Evolutionary conservation across 2,329 filamentous ascomycete genomes (phyloP).

Genomic region (Cercospora citrullina): DNA sequence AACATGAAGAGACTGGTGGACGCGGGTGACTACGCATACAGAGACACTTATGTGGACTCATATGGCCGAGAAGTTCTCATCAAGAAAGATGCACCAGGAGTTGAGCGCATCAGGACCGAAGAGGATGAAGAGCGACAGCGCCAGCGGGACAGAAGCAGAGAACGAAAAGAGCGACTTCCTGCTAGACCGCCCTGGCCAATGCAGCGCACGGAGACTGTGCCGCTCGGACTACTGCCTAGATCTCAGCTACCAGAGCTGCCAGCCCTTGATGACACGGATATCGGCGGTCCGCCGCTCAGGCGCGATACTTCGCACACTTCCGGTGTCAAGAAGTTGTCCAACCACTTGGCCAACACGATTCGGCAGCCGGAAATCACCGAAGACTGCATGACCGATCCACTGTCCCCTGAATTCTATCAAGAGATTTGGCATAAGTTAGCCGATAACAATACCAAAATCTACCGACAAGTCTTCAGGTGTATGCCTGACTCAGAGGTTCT

Average conservation of each 20-base stretch:
- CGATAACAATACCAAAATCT: constrained; percentile 93
- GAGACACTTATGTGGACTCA: constrained; percentile 58
- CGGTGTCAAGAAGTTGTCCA: constrained; percentile 40
- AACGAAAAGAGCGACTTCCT: constrained; percentile 35
- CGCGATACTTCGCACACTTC: constrained; percentile 52
- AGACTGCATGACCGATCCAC: constrained; percentile 91
- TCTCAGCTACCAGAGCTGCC: constrained; percentile 72
- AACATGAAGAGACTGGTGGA: constrained; percentile 58
- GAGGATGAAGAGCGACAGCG: constrained; percentile 39
- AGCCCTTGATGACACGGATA: constrained; percentile 74
- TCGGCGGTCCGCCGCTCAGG: constrained; percentile 69
- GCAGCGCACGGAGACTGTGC: constrained; percentile 61
- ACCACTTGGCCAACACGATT: constrained; percentile 63
- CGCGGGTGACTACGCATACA: constrained; percentile 33
- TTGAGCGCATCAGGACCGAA: constrained; percentile 52
- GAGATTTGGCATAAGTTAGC: constrained; percentile 86
- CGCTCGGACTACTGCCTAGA: constrained; percentile 66
- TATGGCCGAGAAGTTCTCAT: constrained; percentile 69
- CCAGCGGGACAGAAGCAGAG: constrained; percentile 39
- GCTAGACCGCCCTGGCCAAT: constrained; percentile 38
- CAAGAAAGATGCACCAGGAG: constrained; percentile 62
- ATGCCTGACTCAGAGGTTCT: constrained; percentile 95
- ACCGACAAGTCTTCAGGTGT: constrained; percentile 88
- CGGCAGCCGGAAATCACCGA: constrained; percentile 72
- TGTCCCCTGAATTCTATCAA: constrained; percentile 78